Base-by-base conservation (phyloP, 140 eudicot genomes). In the Oenanthe javanica region DNA sequence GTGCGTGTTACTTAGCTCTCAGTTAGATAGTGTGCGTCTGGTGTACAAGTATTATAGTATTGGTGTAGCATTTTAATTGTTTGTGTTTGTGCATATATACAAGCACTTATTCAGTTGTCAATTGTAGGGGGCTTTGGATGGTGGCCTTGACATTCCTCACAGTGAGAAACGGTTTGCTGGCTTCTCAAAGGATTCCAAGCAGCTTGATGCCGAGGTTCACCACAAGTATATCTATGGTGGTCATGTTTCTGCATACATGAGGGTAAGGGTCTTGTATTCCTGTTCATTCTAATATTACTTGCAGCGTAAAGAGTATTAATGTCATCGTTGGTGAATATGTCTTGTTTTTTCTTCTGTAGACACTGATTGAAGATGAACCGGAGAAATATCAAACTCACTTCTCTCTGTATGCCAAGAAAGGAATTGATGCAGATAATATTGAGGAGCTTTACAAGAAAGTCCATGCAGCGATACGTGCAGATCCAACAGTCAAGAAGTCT, bases 161-260 rank as follows among this genome's bases (percentile, higher is more conserved):
- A 87, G 93, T 49, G 93, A 89, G 8, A 89, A 89, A 84, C 82
- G 91, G 80, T 87, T 89, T 83, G 93, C 91, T 79, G 93, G 91
- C 7, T 89, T 79, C 42, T 71, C 71, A 57, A 89, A 89, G 85
- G 93, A 89, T 11, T 63, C 76, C 77, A 89, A 89, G 80, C 87
- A 85, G 57, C 93, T 89, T 77, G 93, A 89, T 79, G 79, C 93
- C 51, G 93, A 89, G 66, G 87, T 85, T 71, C 93, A 89, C 66
- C 85, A 85, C 57, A 89, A 89, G 79, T 89, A 90, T 83, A 84
- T 86, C 45, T 90, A 86, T 81, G 91, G 89, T 31, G 87, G 88
- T 4, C 91, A 87, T 75, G 89, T 85, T 69, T 89, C 89, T 51
- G 81, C 84, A 0, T 87, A 87, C 74, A 86, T 87, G 88, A 86